Base-by-base conservation (phyloP, 2,329 filamentous ascomycete species). In the Podosphaera xanthii region DNA sequence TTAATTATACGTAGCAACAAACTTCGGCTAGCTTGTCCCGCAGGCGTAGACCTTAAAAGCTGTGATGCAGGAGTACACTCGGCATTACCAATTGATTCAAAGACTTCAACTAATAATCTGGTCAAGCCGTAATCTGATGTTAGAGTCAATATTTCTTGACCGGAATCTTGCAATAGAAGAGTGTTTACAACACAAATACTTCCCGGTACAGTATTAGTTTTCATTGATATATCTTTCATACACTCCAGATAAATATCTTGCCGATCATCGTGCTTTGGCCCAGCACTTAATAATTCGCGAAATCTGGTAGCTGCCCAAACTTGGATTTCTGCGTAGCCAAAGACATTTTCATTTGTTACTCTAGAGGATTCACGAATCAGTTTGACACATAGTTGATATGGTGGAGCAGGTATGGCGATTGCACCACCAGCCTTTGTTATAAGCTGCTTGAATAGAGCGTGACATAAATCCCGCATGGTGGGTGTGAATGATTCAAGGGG, bases 321-420 rank as follows among this genome's bases (percentile, higher is more conserved):
- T 63, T 87, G 82, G 14, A 90, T 72, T 14, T 82, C 77, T 1
- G 77, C 74, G 64, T 80, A 75, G 7, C 79, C 76, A 57, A 81
- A 75, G 7, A 78, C 75, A 3, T 75, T 74, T 12, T 77, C 75
- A 7, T 75, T 70, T 30, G 72, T 73, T 36, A 74, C 75, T 10
- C 80, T 75, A 0, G 82, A 83, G 2, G 85, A 82, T 65, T 90
- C 83, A 61, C 85, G 81, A 49, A 92, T 76, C 22, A 94, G 71
- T 33, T 84, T 79, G 57, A 91, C 73, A 61, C 77, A 81, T 14
- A 82, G 68, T 52, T 75, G 74, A 63, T 78, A 73, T 1, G 77
- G 76, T 0, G 76, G 74, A 2, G 74, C 69, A 36, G 72, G 70
- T 38, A 71, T 69, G 35, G 72, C 66, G 1, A 65, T 62, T 0